These are phyloP conservation scores for Talaromyces sp. DNA, from an alignment of 2,329 filamentous ascomycete genomes.

Conservation along the genomic window DNA sequence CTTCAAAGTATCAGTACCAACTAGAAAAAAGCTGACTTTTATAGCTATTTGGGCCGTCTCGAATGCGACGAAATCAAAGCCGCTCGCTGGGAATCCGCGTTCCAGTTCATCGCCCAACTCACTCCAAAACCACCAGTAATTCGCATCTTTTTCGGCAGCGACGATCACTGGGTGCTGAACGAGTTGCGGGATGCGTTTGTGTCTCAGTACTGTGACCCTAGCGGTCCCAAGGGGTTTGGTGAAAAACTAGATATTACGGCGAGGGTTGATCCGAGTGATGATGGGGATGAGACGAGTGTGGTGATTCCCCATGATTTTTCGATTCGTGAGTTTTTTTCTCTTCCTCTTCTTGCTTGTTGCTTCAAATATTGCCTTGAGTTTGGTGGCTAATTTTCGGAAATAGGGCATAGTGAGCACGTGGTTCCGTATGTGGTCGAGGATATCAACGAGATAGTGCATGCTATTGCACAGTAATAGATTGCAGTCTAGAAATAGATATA, in stretches of 20 bases:
- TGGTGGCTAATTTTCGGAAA: not conserved
- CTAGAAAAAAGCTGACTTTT: not conserved
- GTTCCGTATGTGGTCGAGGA: slow-evolving; percentile 10
- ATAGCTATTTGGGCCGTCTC: slow-evolving; percentile 1
- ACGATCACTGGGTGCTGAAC: slow-evolving; percentile 10
- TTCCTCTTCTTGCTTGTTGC: not conserved
- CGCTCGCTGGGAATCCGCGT: slow-evolving; percentile 8
- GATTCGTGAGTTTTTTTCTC: slow-evolving; percentile 7
- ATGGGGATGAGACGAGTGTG: slow-evolving; percentile 12
- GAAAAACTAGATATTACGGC: slow-evolving; percentile 4
- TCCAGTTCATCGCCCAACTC: not conserved
- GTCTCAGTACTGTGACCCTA: slow-evolving; percentile 5
- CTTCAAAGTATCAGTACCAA: not conserved
- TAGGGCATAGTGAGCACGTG: slow-evolving; percentile 13
- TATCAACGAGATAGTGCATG: slow-evolving; percentile 8
- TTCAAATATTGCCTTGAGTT: not conserved
- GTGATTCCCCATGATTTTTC: slow-evolving; percentile 15
- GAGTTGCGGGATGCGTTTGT: slow-evolving; percentile 9
- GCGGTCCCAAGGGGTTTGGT: slow-evolving; percentile 1
- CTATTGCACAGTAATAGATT: not conserved
- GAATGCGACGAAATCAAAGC: slow-evolving; percentile 9
- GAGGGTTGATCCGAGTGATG: slow-evolving; percentile 8
- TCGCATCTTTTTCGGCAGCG: slow-evolving; percentile 10
- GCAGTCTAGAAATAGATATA: not conserved
- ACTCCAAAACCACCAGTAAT: not conserved